Percentiles rank a stretch among this genome's conserved stretches.
These are phyloP conservation scores for Xerocomellus amylosporus DNA, from an alignment of 768 basidiomycete genomes.

Conservation along the genomic window DNA sequence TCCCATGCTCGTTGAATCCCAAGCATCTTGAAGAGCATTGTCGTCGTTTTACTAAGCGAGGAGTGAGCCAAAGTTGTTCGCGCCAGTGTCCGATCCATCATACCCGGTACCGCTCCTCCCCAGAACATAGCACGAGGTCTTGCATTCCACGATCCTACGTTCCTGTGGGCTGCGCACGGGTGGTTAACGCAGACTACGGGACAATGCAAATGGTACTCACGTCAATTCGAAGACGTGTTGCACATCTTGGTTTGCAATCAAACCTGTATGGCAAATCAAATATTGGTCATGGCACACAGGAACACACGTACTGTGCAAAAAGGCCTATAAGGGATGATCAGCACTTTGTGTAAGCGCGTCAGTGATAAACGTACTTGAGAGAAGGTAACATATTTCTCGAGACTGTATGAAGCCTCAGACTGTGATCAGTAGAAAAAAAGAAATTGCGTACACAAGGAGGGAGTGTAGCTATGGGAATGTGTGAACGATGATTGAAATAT, in stretches of 20 bases:
- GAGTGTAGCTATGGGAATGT: constrained; percentile 45
- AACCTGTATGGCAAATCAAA: constrained; percentile 11
- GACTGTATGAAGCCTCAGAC: constrained; percentile 42
- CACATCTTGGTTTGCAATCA: constrained; percentile 23
- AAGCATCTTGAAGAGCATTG: constrained; percentile 76
- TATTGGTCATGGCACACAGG: neutral
- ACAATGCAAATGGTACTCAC: constrained; percentile 8
- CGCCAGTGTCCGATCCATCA: neutral
- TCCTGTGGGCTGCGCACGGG: constrained; percentile 41
- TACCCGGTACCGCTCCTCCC: constrained; percentile 77
- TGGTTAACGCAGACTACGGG: constrained; percentile 13
- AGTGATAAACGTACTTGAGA: constrained; percentile 20
- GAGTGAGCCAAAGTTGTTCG: neutral
- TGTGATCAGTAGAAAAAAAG: constrained; percentile 4
- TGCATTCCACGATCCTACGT: constrained; percentile 56
- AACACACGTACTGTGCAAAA: constrained; percentile 18
- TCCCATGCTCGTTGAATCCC: constrained; percentile 59
- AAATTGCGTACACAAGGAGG: constrained; percentile 50
- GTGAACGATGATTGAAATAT: neutral
- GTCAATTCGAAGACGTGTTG: constrained; percentile 29
- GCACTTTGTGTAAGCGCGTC: constrained; percentile 37
- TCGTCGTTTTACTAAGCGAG: constrained; percentile 61
- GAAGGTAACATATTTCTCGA: constrained; percentile 31
- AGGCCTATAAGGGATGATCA: constrained; percentile 19
- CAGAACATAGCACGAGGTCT: constrained; percentile 59